A percentile compares a stretch with the other conserved stretches of the same genome.
phyloP scores from a whole-genome alignment of 2,329 filamentous ascomycete genomes.

The Coniosporium tulheliwenetii region DNA sequence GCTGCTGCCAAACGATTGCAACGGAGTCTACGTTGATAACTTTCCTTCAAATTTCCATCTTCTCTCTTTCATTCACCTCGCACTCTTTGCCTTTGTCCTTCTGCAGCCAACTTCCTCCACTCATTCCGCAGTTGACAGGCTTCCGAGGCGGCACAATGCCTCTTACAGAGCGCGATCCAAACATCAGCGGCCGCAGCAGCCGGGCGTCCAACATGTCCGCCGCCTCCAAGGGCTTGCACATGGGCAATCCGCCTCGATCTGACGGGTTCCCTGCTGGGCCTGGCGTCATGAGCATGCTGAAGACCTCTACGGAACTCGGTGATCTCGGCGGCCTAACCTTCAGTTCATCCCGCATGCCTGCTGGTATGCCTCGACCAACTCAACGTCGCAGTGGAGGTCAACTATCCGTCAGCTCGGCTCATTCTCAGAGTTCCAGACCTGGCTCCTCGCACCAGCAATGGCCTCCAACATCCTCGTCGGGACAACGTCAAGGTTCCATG shows the following conservation, averaged over 20 bases:
- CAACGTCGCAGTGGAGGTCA: slow-evolving; percentile 18
- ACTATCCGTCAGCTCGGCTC: slow-evolving; percentile 22
- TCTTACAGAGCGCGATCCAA: slow-evolving; percentile 26
- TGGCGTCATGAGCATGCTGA: slow-evolving; percentile 33
- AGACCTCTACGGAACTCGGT: slow-evolving; percentile 32
- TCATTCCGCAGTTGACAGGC: too few species aligned
- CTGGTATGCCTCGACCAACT: slow-evolving; percentile 15
- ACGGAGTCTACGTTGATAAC: too few species aligned
- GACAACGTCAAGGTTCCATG: slow-evolving; percentile 19
- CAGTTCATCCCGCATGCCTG: slow-evolving; percentile 20
- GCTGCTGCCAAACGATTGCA: too few species aligned
- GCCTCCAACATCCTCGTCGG: slow-evolving; percentile 22
- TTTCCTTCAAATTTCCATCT: neutral
- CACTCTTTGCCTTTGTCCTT: too few species aligned
- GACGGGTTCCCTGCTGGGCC: slow-evolving; percentile 18
- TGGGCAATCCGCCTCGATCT: slow-evolving; percentile 13
- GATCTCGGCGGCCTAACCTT: slow-evolving; percentile 25
- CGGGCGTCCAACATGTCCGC: slow-evolving; percentile 29
- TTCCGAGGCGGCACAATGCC: slow-evolving; percentile 23
- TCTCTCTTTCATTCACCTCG: neutral
- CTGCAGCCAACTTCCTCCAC: too few species aligned
- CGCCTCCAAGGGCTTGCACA: slow-evolving; percentile 14
- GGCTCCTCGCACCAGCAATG: slow-evolving; percentile 19
- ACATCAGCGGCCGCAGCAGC: slow-evolving; percentile 29
- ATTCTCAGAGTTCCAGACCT: slow-evolving; percentile 25